Base-by-base conservation (phyloP, 1,139 yeast species). In the Nakaseomyces uthaithaninus region DNA sequence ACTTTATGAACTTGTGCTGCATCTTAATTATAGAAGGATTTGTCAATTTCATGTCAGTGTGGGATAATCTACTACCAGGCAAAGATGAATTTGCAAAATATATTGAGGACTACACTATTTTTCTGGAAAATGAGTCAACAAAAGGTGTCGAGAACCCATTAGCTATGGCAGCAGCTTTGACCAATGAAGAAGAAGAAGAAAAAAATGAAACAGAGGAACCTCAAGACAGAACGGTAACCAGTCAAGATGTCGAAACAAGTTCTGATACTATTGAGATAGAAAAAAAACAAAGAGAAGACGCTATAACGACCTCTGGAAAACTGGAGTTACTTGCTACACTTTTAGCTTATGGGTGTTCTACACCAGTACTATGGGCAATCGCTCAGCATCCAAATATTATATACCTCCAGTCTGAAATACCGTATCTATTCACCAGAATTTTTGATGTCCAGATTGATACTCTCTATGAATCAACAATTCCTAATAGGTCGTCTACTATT, bases 111-210 rank as follows among this genome's bases (percentile, higher is more conserved):
- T 74, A 75, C 58, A 69, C 74, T 27, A 66, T 67, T 20, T 68
- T 71, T 17, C 57, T 82, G 50, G 78, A 79, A n/a, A 75, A 75
- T 12, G 72, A 77, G 42, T 78, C 82, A 0, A 68, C 71, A 50
- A 67, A 70, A 46, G 82, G 93, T 0, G 74, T 76, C 19, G 82
- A 86, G 0, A 83, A 82, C 46, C 94, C 95, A 0, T 64, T 89
- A 40, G 93, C 96, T 0, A 60, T 86, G 50, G 95, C 96, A 3
- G 93, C 94, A 5, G 94, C 95, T 1, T 65, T 89, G 37, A 80
- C 78, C 38, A 94, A 80, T 17, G 81, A 75, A 14, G 82, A 72
- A 4, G 75, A 69, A 12, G 63, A 51, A 20, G 50, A 40, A n/a
- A 50, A 15, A 10, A 25, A 22, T 11, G 42, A 47, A 9, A 35